Conservation (phyloP, 768 basidiomycete genomes). For the Macrolepiota fuliginosa region DNA sequence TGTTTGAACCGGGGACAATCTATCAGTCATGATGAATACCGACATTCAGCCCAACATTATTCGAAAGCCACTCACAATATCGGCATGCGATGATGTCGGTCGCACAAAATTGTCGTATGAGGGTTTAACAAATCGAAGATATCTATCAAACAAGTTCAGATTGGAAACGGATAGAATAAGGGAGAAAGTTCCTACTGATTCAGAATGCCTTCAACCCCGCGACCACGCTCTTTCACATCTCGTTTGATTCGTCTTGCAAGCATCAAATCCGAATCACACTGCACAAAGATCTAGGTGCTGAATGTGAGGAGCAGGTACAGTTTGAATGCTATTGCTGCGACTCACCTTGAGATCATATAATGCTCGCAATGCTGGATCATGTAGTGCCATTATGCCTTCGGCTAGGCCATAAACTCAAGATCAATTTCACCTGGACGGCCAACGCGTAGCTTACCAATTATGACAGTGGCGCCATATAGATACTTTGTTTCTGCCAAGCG, state of each 20-base stretch:
- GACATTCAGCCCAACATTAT: neutral
- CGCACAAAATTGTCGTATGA: constrained; percentile 92
- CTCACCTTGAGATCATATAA: constrained; percentile 90
- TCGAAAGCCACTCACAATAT: constrained; percentile 61
- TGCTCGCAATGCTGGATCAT: constrained; percentile 72
- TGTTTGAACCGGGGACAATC: constrained; percentile 96
- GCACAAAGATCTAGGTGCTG: constrained; percentile 69
- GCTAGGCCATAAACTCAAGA: constrained; percentile 51
- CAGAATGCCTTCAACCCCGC: constrained; percentile 82
- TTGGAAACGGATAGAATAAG: neutral
- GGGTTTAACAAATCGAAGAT: constrained; percentile 93
- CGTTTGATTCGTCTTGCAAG: constrained; percentile 87
- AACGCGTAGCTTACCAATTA: constrained; percentile 56
- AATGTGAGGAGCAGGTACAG: neutral
- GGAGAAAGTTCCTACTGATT: constrained; percentile 63
- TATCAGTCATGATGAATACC: constrained; percentile 24
- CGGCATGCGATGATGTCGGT: constrained; percentile 83
- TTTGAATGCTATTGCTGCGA: neutral
- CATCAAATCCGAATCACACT: constrained; percentile 97
- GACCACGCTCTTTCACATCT: constrained; percentile 84
- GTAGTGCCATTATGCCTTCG: constrained; percentile 90
- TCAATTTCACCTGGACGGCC: neutral
- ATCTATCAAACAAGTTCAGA: constrained; percentile 41
- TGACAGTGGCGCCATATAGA: constrained; percentile 89
- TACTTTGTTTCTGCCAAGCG: constrained; percentile 77